A percentile compares a stretch with the other conserved stretches of the same genome.
Evolutionary conservation across 2,329 filamentous ascomycete genomes (phyloP).

Genomic region (Aspergillus unguis): DNA sequence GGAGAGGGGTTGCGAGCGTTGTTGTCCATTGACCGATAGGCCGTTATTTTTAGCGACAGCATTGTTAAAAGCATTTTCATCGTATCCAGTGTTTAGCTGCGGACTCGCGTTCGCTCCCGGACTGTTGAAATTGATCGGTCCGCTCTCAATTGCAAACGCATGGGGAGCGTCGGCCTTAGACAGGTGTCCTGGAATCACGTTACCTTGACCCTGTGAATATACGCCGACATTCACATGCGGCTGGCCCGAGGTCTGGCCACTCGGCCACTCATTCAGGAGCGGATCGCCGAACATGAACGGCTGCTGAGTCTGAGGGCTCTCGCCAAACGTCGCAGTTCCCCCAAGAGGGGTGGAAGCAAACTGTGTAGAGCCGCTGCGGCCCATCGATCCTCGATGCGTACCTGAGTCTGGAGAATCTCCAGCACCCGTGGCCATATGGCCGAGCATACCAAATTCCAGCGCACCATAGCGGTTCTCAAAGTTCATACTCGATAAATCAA

Average conservation of each 20-base stretch:
- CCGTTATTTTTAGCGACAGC: constrained; percentile 3
- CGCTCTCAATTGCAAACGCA: constrained; percentile 62
- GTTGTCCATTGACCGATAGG: constrained; percentile 20
- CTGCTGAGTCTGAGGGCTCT: constrained; percentile 44
- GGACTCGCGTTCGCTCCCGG: constrained; percentile 58
- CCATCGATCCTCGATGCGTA: constrained; percentile 47
- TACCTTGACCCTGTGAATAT: constrained; percentile 34
- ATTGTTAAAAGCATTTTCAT: constrained; percentile 34
- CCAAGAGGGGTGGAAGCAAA: constrained; percentile 37
- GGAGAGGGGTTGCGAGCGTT: constrained; percentile 39
- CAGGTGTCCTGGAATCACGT: constrained; percentile 41
- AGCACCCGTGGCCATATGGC: constrained; percentile 89
- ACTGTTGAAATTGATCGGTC: constrained; percentile 54
- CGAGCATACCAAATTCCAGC: constrained; percentile 91
- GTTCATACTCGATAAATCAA: constrained; percentile 88
- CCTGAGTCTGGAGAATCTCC: constrained; percentile 69
- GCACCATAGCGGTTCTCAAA: constrained; percentile 97
- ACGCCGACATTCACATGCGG: constrained; percentile 35
- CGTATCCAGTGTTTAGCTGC: constrained; percentile 44
- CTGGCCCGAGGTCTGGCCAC: constrained; percentile 32
- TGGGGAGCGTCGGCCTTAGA: constrained; percentile 47
- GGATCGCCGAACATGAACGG: constrained; percentile 48
- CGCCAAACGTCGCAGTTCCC: constrained; percentile 39
- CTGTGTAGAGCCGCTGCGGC: constrained; percentile 40
- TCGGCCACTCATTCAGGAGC: constrained; percentile 46